Evolutionary conservation across 164 flowering plant genomes (phyloP).

Genomic region (Stephania cephalantha): DNA sequence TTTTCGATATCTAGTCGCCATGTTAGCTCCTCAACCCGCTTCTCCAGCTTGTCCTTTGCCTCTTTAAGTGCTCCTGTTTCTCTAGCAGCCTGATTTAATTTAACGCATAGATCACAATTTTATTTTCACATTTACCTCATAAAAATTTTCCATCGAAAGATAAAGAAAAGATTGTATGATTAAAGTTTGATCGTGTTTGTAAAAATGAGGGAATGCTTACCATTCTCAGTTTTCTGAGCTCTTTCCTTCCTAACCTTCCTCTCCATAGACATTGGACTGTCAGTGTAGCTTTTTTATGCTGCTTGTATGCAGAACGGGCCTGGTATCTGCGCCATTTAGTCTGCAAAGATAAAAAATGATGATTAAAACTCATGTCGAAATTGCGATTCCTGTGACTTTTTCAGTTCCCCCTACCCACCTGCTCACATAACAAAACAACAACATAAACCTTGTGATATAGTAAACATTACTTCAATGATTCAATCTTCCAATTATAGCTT

Average conservation of each 20-base stretch:
- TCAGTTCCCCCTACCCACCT: background rate
- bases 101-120: background rate
- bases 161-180: background rate
- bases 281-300: conserved; percentile 47
- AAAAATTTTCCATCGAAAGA: background rate
- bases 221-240: conserved; percentile 67
- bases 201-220: conserved; percentile 27
- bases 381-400: background rate
- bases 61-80: conserved; percentile 85
- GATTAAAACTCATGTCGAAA: background rate
- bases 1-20: conserved; percentile 82
- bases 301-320: conserved; percentile 41
- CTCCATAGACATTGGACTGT: conserved; percentile 78
- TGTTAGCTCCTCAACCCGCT: conserved; percentile 79
- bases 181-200: background rate
- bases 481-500: background rate
- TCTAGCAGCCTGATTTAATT: conserved; percentile 61
- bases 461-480: background rate
- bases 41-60: conserved; percentile 87
- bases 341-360: conserved; percentile 30
- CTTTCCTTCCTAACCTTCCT: conserved; percentile 54
- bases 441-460: background rate
- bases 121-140: background rate
- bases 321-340: conserved; percentile 58
- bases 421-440: background rate